Evolutionary conservation across 768 basidiomycete species (phyloP).

Genomic region (Russula sp.): DNA sequence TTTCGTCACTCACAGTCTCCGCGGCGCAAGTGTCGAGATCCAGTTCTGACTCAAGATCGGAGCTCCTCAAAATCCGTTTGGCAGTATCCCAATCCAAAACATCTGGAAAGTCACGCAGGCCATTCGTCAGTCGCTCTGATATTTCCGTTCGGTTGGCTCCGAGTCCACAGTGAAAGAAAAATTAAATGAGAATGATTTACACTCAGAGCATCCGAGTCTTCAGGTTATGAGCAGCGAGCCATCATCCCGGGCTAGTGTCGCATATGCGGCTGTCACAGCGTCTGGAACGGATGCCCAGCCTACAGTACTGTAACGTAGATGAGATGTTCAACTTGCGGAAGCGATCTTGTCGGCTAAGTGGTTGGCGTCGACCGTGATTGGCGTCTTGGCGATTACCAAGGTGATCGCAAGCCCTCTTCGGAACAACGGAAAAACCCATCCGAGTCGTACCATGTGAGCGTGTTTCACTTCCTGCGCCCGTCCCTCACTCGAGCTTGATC

Average conservation of each 20-base stretch:
- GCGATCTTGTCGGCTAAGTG: no score
- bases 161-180: no score
- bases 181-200: no score
- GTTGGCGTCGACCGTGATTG: neutral
- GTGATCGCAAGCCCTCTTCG: neutral
- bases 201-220: no score
- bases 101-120: no score
- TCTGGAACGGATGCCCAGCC: neutral
- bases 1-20: no score
- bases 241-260: neutral
- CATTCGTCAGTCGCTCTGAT: neutral
- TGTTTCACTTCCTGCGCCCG: constrained; percentile 52
- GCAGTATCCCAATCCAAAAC: constrained; percentile 19
- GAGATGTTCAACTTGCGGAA: neutral
- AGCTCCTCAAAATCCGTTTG: neutral
- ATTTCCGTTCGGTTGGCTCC: no score
- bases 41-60: constrained; percentile 4
- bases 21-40: no score
- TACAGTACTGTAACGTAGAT: neutral
- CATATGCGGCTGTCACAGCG: neutral
- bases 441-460: neutral
- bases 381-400: no score
- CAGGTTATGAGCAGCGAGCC: no score
- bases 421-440: neutral
- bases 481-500: constrained; percentile 57